Evolutionary conservation across 1,139 yeast species (phyloP), one percentile per base, ranked within the genome.

Genomic region (Lodderomyces margitis): DNA sequence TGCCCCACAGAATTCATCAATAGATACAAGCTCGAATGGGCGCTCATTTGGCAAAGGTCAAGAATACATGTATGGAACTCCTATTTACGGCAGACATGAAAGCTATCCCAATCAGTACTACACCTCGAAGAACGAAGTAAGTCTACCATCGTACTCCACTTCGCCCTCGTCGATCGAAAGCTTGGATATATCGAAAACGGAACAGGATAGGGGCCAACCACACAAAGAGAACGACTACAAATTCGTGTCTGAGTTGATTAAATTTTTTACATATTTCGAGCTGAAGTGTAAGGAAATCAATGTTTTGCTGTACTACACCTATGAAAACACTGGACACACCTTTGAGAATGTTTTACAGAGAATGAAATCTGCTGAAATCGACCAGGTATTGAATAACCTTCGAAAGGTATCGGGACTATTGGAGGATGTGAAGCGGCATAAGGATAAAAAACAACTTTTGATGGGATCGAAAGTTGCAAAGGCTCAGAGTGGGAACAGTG

Each of bases 71-170:
- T 46, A 44, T 40, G 42, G 42, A 8, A 40, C 46, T 5, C 20
- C 40, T 7, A 15, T 45, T n/a, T 46, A 45, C 34, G 39, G 34
- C 6, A 31, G 51, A 14, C 50, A 47, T 19, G 50, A 48, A 28
- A 46, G 49, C 33, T 46, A 40, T 38, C 53, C 54, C 2, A 41
- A 40, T 31, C 53, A 49, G 31, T 50, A 42, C 38, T 37, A 30
- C 15, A 44, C 34, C 27, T 43, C 50, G 6, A 39, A 36, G 10
- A 34, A 30, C 9, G 46, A 45, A 12, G 34, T 34, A 7, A 32
- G 19, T 9, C 36, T 40, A 23, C 42, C 21, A 37, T 39, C 12
- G 24, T 23, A 38, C 15, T 20, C 42, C 14, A 27, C 33, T 9
- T 42, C 47, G 9, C 46, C 47, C 3, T 32, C 43, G 5, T 39